These are phyloP conservation scores for Penicillium waksmanii DNA, from an alignment of 495 filamentous ascomycete genomes.

Conservation along the genomic window DNA sequence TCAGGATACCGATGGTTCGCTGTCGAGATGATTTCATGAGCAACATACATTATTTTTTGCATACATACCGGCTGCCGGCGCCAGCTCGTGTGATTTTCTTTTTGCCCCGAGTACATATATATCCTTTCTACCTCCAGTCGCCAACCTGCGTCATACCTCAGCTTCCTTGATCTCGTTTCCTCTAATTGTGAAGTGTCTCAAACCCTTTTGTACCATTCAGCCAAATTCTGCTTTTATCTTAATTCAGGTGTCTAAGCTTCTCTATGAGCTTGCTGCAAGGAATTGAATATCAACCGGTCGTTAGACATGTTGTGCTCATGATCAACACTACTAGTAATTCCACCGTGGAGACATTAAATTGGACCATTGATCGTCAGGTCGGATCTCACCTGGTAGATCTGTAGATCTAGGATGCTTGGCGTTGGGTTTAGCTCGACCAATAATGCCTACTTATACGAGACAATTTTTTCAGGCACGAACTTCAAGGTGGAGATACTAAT, in stretches of 20 bases:
- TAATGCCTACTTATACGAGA: background rate
- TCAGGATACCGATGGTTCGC: conserved; percentile 11
- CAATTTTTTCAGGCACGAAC: background rate
- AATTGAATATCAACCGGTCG: background rate
- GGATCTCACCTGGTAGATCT: conserved; percentile 4
- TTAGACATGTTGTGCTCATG: no score
- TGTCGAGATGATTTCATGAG: conserved; percentile 26
- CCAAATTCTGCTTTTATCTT: conserved; percentile 17
- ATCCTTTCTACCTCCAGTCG: conserved; percentile 10
- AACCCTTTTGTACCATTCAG: conserved; percentile 16
- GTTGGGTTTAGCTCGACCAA: background rate
- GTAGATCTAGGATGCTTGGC: conserved; percentile 7
- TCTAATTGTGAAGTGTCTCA: conserved; percentile 18
- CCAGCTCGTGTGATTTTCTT: conserved; percentile 11
- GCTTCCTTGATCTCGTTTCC: conserved; percentile 11
- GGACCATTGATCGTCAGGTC: background rate
- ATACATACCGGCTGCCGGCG: conserved; percentile 19
- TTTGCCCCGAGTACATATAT: conserved; percentile 21
- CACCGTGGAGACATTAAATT: background rate
- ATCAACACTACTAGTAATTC: background rate
- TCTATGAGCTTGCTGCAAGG: background rate
- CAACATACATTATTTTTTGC: conserved; percentile 23
- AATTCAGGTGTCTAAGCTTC: conserved; percentile 11
- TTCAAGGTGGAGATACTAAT: no score
- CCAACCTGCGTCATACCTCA: background rate